Evolutionary conservation across 2,329 filamentous ascomycete genomes (phyloP).

Genomic region (Colletotrichum filicis): DNA sequence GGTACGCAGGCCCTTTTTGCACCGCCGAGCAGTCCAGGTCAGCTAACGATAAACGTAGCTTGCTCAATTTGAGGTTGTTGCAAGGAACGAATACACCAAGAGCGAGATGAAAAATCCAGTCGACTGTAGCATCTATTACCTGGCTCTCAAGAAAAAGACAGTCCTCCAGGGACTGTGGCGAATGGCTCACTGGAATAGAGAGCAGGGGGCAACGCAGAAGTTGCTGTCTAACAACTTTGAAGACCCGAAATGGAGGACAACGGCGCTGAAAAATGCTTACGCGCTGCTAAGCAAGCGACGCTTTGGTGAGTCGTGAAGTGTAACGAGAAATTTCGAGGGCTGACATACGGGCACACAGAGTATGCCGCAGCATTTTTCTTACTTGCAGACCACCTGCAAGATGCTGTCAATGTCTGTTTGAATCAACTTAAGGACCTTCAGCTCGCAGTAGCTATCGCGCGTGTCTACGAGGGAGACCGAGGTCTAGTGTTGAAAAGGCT

Average conservation of each 20-base stretch:
- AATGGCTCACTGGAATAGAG: conserved; percentile 89
- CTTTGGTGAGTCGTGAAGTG: conserved; percentile 69
- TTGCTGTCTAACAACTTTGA: conserved; percentile 92
- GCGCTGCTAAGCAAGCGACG: conserved; percentile 90
- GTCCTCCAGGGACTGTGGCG: conserved; percentile 93
- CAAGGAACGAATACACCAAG: conserved; percentile 92
- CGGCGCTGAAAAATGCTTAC: conserved; percentile 96
- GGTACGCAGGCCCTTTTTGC: conserved; percentile 61
- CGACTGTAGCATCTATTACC: conserved; percentile 90
- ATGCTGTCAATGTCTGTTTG: conserved; percentile 87
- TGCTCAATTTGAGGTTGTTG: conserved; percentile 88
- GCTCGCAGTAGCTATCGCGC: conserved; percentile 86
- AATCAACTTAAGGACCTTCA: conserved; percentile 91
- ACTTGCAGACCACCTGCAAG: conserved; percentile 83
- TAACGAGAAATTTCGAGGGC: neutral
- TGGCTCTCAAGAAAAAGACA: conserved; percentile 90
- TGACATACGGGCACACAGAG: conserved; percentile 65
- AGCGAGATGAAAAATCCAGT: conserved; percentile 89
- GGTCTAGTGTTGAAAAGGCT: conserved; percentile 79
- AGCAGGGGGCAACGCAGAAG: conserved; percentile 82
- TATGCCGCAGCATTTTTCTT: conserved; percentile 98
- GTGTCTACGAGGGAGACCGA: conserved; percentile 88
- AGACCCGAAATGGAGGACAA: conserved; percentile 86
- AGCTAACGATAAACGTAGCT: conserved; percentile 55
- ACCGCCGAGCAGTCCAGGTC: neutral